phyloP scores from a whole-genome alignment of 2,329 filamentous ascomycete species.

The Dendryphion nanum region DNA sequence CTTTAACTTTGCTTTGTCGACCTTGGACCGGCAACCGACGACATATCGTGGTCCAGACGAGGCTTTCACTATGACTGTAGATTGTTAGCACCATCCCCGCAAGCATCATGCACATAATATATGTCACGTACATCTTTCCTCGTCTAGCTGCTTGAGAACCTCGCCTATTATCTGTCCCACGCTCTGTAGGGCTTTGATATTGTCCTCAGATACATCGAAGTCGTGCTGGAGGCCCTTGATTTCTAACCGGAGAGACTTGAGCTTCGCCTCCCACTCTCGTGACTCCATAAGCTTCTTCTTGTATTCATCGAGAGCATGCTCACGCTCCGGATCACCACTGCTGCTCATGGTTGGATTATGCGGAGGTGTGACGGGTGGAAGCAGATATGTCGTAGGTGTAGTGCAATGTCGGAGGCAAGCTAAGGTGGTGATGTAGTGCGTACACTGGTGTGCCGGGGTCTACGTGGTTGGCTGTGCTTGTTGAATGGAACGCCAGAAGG shows the following conservation, averaged over 20 bases:
- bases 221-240: slow-evolving; percentile 95
- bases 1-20: slow-evolving; percentile 96
- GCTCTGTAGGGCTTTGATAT: slow-evolving; percentile 98
- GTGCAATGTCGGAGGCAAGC: slow-evolving; percentile 13
- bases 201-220: slow-evolving; percentile 96
- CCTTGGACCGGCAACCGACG: slow-evolving; percentile 96
- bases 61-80: slow-evolving; percentile 91
- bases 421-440: slow-evolving; percentile 7
- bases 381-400: too few relatives aligned
- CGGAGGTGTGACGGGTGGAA: slow-evolving; percentile 4
- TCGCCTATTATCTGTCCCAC: slow-evolving; percentile 99
- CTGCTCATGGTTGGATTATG: slow-evolving; percentile 33
- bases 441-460: too few relatives aligned
- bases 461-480: too few relatives aligned
- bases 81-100: slow-evolving; percentile 12
- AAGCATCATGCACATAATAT: too few relatives aligned
- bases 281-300: slow-evolving; percentile 71
- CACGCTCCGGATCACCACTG: slow-evolving; percentile 49
- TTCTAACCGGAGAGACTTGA: slow-evolving; percentile 89
- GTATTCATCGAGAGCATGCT: slow-evolving; percentile 53
- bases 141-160: slow-evolving; percentile 96
- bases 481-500: too few relatives aligned
- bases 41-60: slow-evolving; percentile 97
- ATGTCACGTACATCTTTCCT: slow-evolving; percentile 82
- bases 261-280: slow-evolving; percentile 97